Evolutionary conservation across 305 asterid species (phyloP), one percentile per base, ranked within the genome.

Genomic region (Fraxinus baroniana): DNA sequence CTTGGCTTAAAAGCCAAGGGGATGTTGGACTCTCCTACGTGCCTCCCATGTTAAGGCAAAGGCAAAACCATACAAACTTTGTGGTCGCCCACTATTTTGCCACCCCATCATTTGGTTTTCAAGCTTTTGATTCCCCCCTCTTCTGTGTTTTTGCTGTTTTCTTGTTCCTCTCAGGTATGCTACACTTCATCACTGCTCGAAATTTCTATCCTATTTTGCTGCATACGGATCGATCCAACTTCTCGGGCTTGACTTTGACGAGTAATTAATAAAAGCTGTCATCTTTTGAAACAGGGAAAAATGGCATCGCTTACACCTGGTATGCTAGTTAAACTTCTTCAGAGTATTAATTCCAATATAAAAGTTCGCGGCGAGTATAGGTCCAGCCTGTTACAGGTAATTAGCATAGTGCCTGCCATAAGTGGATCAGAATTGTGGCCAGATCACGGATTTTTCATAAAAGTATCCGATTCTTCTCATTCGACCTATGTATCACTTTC

Each of bases 391-490:
- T 79, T 95, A 28, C 97, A 95, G 77, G 97, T 92, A 33, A 91
- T 92, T 89, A 90, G 92, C 92, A 95, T 95, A 22, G 98, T 95
- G n/a, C 98, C 98, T 2, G 97, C 97, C 41, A 83, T 94, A 83
- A 85, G 89, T 0, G 98, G 96, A 12, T 85, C 94, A 0, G 97
- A 94, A 66, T 79, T 95, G 0, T 93, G 93, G 92, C 99, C 99
- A 0, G 89, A 92, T 66, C 97, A 90, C n/a, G 98, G 98, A 5
- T 95, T 93, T 86, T 94, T 91, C 91, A 73, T 95, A 18, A 94
- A 95, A 89, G 94, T 95, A 80, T 95, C 98, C 0, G 98, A 94
- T 79, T 95, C 98, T 18, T 92, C 98, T 10, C 98, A 95, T 85
- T 92, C 99, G 0, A 93, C 97, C 1, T 95, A 93, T 74, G 97